Percentiles rank a stretch among this genome's conserved stretches.
Conservation (phyloP, 2,329 filamentous ascomycete genomes). For the Chaetomium globosum region DNA sequence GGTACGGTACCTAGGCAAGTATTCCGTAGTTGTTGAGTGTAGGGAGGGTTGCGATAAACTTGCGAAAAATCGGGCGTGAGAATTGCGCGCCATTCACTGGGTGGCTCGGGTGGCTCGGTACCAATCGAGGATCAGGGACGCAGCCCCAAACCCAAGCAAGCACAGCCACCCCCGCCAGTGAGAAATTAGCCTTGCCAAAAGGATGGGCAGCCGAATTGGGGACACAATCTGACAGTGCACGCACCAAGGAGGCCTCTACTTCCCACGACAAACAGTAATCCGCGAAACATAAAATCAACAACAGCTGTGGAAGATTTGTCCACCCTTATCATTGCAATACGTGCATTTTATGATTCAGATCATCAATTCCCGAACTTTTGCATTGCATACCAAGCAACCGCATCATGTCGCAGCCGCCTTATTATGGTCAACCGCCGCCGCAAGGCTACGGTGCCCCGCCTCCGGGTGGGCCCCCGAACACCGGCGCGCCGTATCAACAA, state of each 20-base stretch:
- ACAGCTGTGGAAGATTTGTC: not conserved
- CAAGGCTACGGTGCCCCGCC: constrained; percentile 30
- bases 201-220: no score
- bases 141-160: no score
- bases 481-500: constrained; percentile 24
- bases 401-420: constrained; percentile 18
- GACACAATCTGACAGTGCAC: not conserved
- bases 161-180: not conserved
- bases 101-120: no score
- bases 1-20: no score
- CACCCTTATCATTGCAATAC: not conserved
- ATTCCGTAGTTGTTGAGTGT: no score
- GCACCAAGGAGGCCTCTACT: not conserved
- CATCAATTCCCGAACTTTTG: not conserved
- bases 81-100: no score
- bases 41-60: no score
- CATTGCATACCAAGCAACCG: not conserved
- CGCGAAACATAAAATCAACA: not conserved
- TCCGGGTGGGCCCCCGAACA: constrained; percentile 37
- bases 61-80: no score
- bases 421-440: constrained; percentile 21
- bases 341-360: not conserved
- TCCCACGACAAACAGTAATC: not conserved
- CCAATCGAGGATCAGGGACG: no score
- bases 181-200: not conserved